Percentiles rank a stretch among this genome's conserved stretches.
phyloP scores from a whole-genome alignment of 306 rosid genomes.

The Macrotyloma uniflorum region DNA sequence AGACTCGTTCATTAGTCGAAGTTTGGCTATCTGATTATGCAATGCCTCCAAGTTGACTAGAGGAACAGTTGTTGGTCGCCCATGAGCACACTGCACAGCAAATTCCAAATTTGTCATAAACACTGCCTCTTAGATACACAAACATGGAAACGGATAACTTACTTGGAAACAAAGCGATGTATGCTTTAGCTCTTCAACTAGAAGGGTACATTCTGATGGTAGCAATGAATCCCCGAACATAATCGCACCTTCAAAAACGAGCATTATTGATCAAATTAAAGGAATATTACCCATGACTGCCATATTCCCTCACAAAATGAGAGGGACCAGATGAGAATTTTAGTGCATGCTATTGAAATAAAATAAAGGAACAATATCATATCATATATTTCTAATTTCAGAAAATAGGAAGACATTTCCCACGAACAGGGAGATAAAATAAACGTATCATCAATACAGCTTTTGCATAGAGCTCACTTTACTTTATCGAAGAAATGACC shows the following conservation, averaged over 20 bases:
- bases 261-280: neutral
- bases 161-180: conserved; percentile 93
- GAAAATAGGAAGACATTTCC: neutral
- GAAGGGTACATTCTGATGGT: conserved; percentile 90
- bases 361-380: neutral
- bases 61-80: conserved; percentile 90
- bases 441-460: neutral
- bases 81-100: conserved; percentile 87
- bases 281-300: neutral
- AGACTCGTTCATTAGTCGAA: conserved; percentile 42
- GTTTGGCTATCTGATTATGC: conserved; percentile 75
- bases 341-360: neutral
- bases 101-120: conserved; percentile 26
- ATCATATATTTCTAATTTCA: neutral
- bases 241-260: conserved; percentile 75
- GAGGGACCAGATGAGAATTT: conserved; percentile 3
- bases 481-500: neutral
- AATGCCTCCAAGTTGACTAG: conserved; percentile 84
- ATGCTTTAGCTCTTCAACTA: conserved; percentile 83
- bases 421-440: neutral
- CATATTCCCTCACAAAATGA: neutral
- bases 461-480: neutral
- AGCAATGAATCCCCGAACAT: conserved; percentile 97
- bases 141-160: conserved; percentile 35
- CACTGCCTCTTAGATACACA: neutral